phyloP scores from a whole-genome alignment of 1,284 basidiomycete species.

The Trichosporon asahii region DNA sequence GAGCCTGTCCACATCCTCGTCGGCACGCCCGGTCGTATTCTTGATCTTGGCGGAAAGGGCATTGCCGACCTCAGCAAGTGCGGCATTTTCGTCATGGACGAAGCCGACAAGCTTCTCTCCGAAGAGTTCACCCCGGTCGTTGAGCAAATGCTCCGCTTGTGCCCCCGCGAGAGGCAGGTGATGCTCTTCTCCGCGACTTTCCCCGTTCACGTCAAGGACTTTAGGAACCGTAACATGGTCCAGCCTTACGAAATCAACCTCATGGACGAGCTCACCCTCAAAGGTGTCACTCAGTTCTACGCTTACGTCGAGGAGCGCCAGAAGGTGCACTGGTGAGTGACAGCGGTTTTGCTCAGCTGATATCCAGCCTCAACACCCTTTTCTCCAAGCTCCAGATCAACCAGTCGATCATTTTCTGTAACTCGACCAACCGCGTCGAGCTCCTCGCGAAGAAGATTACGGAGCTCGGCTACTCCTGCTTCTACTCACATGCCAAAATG shows the following conservation, averaged over 20 bases:
- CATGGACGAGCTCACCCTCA: conserved; percentile 98
- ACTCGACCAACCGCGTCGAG: conserved; percentile 98
- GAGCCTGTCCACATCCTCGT: conserved; percentile 94
- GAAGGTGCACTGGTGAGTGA: conserved; percentile 80
- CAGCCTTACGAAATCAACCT: conserved; percentile 97
- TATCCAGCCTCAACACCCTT: conserved; percentile 37
- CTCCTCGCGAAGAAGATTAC: conserved; percentile 98
- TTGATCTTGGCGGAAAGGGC: conserved; percentile 89
- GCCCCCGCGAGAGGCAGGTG: conserved; percentile 85
- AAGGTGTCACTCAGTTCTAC: conserved; percentile 99
- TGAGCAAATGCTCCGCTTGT: conserved; percentile 85
- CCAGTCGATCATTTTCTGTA: conserved; percentile 99
- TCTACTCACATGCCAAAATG: conserved; percentile 99
- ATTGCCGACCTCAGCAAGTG: conserved; percentile 94
- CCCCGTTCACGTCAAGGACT: conserved; percentile 98
- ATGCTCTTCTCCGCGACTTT: conserved; percentile 99
- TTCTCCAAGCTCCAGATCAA: conserved; percentile 84
- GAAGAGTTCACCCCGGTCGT: conserved; percentile 98
- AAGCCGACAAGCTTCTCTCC: conserved; percentile 95
- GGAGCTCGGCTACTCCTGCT: conserved; percentile 98
- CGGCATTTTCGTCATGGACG: conserved; percentile 97
- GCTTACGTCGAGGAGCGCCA: conserved; percentile 98
- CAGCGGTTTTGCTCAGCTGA: neutral
- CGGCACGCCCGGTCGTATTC: conserved; percentile 92
- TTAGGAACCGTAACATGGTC: conserved; percentile 98